A percentile compares a stretch with the other conserved stretches of the same genome.
Evolutionary conservation across 352 stramenopile genomes (phyloP).

Genomic region (Globisporangium cederbergense): DNA sequence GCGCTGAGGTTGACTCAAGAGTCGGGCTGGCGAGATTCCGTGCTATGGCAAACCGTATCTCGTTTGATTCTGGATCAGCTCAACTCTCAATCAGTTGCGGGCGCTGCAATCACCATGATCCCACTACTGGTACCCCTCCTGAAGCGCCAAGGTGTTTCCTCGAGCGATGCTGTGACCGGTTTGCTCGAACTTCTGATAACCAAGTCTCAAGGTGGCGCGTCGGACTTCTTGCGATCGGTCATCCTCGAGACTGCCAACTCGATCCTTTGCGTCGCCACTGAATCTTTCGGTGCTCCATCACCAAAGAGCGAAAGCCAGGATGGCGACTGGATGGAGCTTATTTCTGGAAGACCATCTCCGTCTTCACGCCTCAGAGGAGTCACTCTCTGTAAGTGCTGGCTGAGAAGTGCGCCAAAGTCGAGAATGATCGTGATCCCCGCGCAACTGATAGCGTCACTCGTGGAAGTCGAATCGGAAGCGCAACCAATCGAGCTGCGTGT

Average conservation of each 20-base stretch:
- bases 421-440: constrained; percentile 25
- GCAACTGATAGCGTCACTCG: constrained; percentile 25
- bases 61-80: constrained; percentile 31
- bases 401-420: background rate
- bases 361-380: background rate
- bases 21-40: constrained; percentile 37
- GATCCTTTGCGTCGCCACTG: constrained; percentile 30
- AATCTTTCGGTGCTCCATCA: background rate
- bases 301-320: background rate
- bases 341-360: background rate
- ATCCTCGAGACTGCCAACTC: constrained; percentile 33
- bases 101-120: constrained; percentile 32
- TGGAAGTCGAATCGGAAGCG: background rate
- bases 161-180: constrained; percentile 34
- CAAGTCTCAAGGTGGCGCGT: constrained; percentile 31
- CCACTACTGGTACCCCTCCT: constrained; percentile 44
- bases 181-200: constrained; percentile 37
- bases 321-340: constrained; percentile 2
- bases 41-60: constrained; percentile 38
- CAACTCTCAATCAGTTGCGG: constrained; percentile 21
- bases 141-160: constrained; percentile 25
- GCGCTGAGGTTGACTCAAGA: constrained; percentile 28
- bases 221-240: constrained; percentile 21
- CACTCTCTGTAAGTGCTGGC: constrained; percentile 11
- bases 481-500: constrained; percentile 20